A percentile compares a stretch with the other conserved stretches of the same genome.
Evolutionary conservation across 768 basidiomycete species (phyloP).

Genomic region (Boletus sensibilis): DNA sequence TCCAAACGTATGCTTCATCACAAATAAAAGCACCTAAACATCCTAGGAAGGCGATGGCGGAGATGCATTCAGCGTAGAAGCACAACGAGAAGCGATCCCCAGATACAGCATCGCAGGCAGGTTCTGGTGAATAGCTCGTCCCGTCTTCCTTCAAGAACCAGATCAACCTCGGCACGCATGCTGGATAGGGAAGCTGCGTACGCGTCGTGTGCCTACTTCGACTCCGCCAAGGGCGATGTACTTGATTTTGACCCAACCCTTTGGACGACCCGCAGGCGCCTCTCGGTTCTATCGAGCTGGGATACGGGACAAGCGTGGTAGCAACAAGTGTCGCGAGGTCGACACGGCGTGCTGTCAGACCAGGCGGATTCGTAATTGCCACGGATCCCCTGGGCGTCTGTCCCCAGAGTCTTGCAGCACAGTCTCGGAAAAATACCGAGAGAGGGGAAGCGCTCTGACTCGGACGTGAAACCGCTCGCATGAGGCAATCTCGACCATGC

Average conservation of each 20-base stretch:
- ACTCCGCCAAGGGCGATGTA: slow-evolving; percentile 20
- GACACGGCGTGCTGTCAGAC: slow-evolving; percentile 24
- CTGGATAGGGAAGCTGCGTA: slow-evolving; percentile 68
- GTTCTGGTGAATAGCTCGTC: slow-evolving; percentile 58
- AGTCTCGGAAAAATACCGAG: slow-evolving; percentile 31
- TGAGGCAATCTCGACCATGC: slow-evolving; percentile 65
- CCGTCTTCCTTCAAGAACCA: slow-evolving; percentile 8
- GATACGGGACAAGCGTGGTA: slow-evolving; percentile 24
- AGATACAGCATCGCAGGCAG: slow-evolving; percentile 78
- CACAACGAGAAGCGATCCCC: slow-evolving; percentile 57
- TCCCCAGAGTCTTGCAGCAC: slow-evolving; percentile 40
- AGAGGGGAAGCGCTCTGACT: slow-evolving; percentile 20
- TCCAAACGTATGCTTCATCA: neutral
- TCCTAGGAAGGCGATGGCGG: neutral
- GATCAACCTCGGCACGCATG: slow-evolving; percentile 1
- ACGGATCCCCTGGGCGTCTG: slow-evolving; percentile 54
- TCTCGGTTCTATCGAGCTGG: slow-evolving; percentile 65
- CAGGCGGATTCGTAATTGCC: slow-evolving; percentile 39
- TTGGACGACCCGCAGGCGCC: slow-evolving; percentile 22
- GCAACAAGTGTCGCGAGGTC: neutral
- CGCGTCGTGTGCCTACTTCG: slow-evolving; percentile 53
- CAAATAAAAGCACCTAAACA: neutral
- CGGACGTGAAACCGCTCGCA: slow-evolving; percentile 51
- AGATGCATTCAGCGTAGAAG: slow-evolving; percentile 27
- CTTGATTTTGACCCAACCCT: slow-evolving; percentile 53